These are phyloP conservation scores for Cordyceps tenuipes DNA, from an alignment of 2,329 filamentous ascomycete genomes.

Conservation along the genomic window DNA sequence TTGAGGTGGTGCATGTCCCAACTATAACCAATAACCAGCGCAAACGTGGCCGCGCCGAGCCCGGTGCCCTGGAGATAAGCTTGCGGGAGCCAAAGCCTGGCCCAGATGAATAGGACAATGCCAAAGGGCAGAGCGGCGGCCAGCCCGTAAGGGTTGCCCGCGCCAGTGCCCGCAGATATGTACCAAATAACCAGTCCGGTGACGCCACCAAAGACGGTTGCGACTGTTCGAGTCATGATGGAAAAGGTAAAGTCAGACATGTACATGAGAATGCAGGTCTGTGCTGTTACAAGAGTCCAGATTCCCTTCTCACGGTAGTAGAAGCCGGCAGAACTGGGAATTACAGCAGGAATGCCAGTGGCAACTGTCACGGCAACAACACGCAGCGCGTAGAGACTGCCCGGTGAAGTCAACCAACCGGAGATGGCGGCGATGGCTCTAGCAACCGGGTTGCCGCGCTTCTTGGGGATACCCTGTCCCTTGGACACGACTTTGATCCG, in stretches of 20 bases:
- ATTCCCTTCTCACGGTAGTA: conserved; percentile 44
- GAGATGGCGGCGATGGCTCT: conserved; percentile 23
- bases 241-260: conserved; percentile 43
- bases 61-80: conserved; percentile 22
- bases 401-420: conserved; percentile 33
- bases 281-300: conserved; percentile 44
- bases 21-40: conserved; percentile 38
- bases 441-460: conserved; percentile 16
- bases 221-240: conserved; percentile 30
- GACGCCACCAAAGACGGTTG: conserved; percentile 38
- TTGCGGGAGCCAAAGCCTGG: conserved; percentile 25
- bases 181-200: conserved; percentile 43
- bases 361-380: conserved; percentile 40
- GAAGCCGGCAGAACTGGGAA: conserved; percentile 37
- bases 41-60: conserved; percentile 30
- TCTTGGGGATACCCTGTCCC: conserved; percentile 2
- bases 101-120: conserved; percentile 27
- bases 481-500: conserved; percentile 6
- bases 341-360: conserved; percentile 30
- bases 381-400: conserved; percentile 38
- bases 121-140: conserved; percentile 35
- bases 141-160: conserved; percentile 42
- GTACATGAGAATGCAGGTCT: conserved; percentile 39
- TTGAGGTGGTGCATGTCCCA: conserved; percentile 34
- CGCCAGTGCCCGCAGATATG: conserved; percentile 38